Base-by-base conservation (phyloP, 2,329 filamentous ascomycete genomes). In the Sclerotinia nivalis region DNA sequence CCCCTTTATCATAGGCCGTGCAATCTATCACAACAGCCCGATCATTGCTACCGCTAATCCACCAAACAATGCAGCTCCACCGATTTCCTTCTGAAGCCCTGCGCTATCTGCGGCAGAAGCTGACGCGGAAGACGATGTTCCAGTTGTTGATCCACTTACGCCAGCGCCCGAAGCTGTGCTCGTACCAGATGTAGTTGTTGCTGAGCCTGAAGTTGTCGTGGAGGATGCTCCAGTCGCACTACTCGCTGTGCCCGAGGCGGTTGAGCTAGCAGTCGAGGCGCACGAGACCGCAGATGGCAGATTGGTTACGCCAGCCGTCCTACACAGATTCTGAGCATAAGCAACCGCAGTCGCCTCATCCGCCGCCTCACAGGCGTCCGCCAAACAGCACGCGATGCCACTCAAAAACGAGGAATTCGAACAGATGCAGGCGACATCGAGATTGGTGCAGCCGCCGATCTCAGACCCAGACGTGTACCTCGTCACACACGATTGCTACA, bases 371-470 rank as follows among this genome's bases (percentile, higher is more conserved):
- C 86, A 87, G n/a, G 77, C 76, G 2, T 74, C 73, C 25, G 79
- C 76, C 28, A 88, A 78, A 73, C 86, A 88, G 77, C 84, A 86
- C 56, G 82, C 77, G 71, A 87, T 84, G 15, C 76, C 75, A 60
- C 71, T 75, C 68, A 88, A 75, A 80, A 87, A 87, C 25, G 77
- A 74, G 15, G 76, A 72, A 71, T 79, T 78, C 9, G 74, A 75
- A 75, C 86, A 87, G 72, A 87, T 85, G 74, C 86, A 87, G 49
- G 76, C 74, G 70, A 83, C 78, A 69, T 86, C 80, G 28, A 83
- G n/a, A 13, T 76, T 75, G 8, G 58, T 52, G 71, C 81, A 82
- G 72, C 82, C 82, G 10, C 77, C 79, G 18, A 80, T 77, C 25
- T 78, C 78, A 54, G 82, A 78, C 28, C 83, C 77, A n/a, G 76